Conservation (phyloP, 805 yeast species). For the Wickerhamomyces canadensis region DNA sequence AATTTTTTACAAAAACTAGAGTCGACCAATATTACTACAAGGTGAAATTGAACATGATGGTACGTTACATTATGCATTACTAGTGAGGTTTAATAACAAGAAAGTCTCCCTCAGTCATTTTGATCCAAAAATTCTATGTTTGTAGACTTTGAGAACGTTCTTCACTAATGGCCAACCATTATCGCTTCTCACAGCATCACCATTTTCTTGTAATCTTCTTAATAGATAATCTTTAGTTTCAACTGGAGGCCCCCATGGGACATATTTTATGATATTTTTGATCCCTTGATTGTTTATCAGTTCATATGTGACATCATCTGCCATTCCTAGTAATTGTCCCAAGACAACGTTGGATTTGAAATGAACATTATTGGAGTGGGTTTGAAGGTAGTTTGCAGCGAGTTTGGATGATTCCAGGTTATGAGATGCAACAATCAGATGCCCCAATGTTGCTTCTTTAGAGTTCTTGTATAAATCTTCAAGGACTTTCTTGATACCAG, state of each 20-base stretch:
- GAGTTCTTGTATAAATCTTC: constrained; percentile 38
- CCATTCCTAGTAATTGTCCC: constrained; percentile 94
- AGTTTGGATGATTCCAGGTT: constrained; percentile 71
- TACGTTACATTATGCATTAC: too few species aligned
- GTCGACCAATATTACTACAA: too few species aligned
- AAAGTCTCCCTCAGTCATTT: too few species aligned
- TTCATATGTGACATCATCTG: constrained; percentile 79
- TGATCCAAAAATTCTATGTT: constrained; percentile 24
- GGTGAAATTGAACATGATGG: too few species aligned
- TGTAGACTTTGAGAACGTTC: constrained; percentile 39
- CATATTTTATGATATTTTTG: constrained; percentile 82
- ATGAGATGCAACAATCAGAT: constrained; percentile 88
- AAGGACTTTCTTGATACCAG: constrained; percentile 59
- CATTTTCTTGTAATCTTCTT: constrained; percentile 92
- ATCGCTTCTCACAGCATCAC: constrained; percentile 86
- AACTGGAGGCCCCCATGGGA: constrained; percentile 95
- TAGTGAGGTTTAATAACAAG: too few species aligned
- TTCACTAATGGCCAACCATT: constrained; percentile 71
- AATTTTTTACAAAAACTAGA: too few species aligned
- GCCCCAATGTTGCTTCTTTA: constrained; percentile 53
- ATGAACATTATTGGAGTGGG: constrained; percentile 23
- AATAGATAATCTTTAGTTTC: constrained; percentile 87
- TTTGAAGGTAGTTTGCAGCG: constrained; percentile 58
- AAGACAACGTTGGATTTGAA: constrained; percentile 60
- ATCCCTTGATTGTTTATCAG: constrained; percentile 59